Evolutionary conservation across 495 filamentous ascomycete genomes (phyloP), one percentile per base, ranked within the genome.

Genomic region (Schizothecium vesticola): DNA sequence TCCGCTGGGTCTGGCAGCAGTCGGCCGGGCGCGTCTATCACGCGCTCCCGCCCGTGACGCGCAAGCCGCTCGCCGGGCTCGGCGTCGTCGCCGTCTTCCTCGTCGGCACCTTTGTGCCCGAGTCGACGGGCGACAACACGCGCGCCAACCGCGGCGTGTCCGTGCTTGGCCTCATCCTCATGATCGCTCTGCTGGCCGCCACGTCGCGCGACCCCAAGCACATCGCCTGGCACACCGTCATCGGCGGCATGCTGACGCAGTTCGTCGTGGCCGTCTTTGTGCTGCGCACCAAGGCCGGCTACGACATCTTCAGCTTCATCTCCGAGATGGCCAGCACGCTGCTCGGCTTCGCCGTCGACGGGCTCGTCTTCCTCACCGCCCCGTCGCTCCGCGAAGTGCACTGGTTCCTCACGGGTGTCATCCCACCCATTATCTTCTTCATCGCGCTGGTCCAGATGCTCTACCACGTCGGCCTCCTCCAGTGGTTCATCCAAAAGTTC

Each of bases 381-480:
- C n/a, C 68, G 0, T 73, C 77, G 0, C 84, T 88, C 25, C 58
- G 77, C 13, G 12, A 71, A 2, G 63, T 80, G 3, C 70, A 77
- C 1, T 92, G 87, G 86, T 96, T 96, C 84, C 79, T 97, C 26
- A 81, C 87, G 62, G 80, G 80, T 22, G 90, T 94, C 51, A 78
- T 94, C 28, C 91, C 92, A 0, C 87, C 93, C 59, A 94, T 97
- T 76, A 90, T 96, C 75, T 97, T 97, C 86, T 97, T 97, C 83
- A 88, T 97, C 63, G 85, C 93, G 6, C 80, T 97, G 7, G 90
- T 96, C 22, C 91, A 96, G 76, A 83, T 96, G 24, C 77, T 92
- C 16, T 96, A 91, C 81, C 89, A 95, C 80, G 81, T 84, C 73
- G 89, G 88, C 5, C 79, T 92, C 56, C 80, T 97, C 24, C 93